A percentile compares a stretch with the other conserved stretches of the same genome.
Evolutionary conservation across 371 early-diverging fungal species (phyloP).

Genomic region (Rhizopus stolonifer): DNA sequence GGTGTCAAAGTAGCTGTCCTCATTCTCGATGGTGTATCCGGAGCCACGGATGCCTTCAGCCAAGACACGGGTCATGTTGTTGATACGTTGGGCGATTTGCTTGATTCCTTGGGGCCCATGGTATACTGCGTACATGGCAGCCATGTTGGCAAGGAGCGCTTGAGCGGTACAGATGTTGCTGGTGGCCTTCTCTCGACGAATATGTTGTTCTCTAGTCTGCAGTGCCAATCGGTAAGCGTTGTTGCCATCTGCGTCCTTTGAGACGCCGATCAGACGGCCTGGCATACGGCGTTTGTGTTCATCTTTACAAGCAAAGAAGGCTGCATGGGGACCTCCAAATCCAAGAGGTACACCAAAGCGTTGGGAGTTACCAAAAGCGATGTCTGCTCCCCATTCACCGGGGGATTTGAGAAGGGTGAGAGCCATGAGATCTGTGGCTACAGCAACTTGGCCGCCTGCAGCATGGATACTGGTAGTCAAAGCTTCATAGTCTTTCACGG

Average conservation of each 20-base stretch:
- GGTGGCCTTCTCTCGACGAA: conserved; percentile 97
- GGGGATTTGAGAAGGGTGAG: conserved; percentile 90
- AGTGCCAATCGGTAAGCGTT: conserved; percentile 92
- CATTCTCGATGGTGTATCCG: conserved; percentile 79
- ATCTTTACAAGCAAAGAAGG: conserved; percentile 94
- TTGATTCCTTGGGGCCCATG: conserved; percentile 94
- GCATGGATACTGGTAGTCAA: conserved; percentile 78
- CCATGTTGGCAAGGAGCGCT: conserved; percentile 91
- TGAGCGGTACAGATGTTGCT: conserved; percentile 98
- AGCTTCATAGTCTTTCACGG: conserved; percentile 75
- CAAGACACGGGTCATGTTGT: conserved; percentile 80
- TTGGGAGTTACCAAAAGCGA: conserved; percentile 94
- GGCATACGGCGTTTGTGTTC: conserved; percentile 94
- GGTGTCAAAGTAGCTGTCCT: conserved; percentile 89
- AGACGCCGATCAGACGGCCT: conserved; percentile 94
- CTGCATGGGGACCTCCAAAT: conserved; percentile 98
- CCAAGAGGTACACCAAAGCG: conserved; percentile 98
- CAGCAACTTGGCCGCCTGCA: conserved; percentile 83
- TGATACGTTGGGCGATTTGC: conserved; percentile 89
- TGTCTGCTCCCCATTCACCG: conserved; percentile 94
- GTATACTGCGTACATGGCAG: conserved; percentile 95
- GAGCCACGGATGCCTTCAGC: conserved; percentile 71
- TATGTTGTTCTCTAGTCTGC: conserved; percentile 98
- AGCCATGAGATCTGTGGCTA: conserved; percentile 94
- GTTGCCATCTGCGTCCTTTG: conserved; percentile 87